Conservation (phyloP, 192 early-diverging fungal genomes). For the Coemansia sp. region DNA sequence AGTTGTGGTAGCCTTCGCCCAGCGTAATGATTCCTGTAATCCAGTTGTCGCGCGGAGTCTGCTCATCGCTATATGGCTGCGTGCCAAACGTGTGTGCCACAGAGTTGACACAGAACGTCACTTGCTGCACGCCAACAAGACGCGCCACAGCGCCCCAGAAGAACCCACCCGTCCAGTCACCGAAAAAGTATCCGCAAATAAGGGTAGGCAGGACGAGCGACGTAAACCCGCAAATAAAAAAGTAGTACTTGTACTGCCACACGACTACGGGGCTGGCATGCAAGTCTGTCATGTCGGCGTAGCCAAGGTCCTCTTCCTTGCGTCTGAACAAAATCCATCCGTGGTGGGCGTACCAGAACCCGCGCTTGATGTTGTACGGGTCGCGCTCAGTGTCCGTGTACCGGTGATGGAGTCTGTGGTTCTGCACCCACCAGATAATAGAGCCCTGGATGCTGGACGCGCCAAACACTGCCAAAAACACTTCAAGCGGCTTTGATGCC, state of each 20-base stretch:
- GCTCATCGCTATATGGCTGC: slow-evolving; percentile 71
- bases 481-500: slow-evolving; percentile 59
- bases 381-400: slow-evolving; percentile 85
- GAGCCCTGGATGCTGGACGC: slow-evolving; percentile 77
- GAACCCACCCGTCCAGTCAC: slow-evolving; percentile 78
- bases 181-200: slow-evolving; percentile 79
- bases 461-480: slow-evolving; percentile 60
- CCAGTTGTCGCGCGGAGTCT: slow-evolving; percentile 80
- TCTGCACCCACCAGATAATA: slow-evolving; percentile 83
- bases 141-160: slow-evolving; percentile 73
- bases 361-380: slow-evolving; percentile 76
- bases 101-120: slow-evolving; percentile 85
- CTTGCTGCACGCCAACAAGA: slow-evolving; percentile 77
- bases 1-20: slow-evolving; percentile 85
- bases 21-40: slow-evolving; percentile 73
- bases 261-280: slow-evolving; percentile 67
- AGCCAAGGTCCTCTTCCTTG: slow-evolving; percentile 66
- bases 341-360: slow-evolving; percentile 77
- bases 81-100: slow-evolving; percentile 78
- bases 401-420: slow-evolving; percentile 84
- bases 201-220: slow-evolving; percentile 73
- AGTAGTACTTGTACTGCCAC: slow-evolving; percentile 79
- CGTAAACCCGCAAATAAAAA: slow-evolving; percentile 68
- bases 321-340: slow-evolving; percentile 85
- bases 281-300: slow-evolving; percentile 83